Conservation (phyloP, 495 filamentous ascomycete species). For the Podospora tetraspora region DNA sequence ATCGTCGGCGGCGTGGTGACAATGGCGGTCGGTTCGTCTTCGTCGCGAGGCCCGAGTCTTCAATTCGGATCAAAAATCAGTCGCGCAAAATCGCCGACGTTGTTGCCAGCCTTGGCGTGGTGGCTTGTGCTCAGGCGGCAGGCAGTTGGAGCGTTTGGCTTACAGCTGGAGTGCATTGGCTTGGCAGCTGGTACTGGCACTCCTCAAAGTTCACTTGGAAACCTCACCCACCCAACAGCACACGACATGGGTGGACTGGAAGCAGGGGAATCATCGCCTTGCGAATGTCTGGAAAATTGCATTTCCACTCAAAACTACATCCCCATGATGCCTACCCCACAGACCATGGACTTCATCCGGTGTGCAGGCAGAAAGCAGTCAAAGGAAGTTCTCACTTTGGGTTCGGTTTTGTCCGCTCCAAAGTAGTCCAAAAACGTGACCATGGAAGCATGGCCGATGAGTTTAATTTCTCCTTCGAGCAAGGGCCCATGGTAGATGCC, state of each 20-base stretch:
- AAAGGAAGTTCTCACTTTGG: too few relatives aligned
- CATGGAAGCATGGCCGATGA: too few relatives aligned
- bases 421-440: too few relatives aligned
- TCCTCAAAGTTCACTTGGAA: too few relatives aligned
- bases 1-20: slow-evolving; percentile 25
- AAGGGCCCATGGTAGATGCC: background rate
- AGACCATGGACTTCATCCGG: background rate
- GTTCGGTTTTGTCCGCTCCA: too few relatives aligned
- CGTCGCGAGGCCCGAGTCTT: slow-evolving; percentile 3
- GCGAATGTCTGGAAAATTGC: too few relatives aligned
- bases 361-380: too few relatives aligned
- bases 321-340: too few relatives aligned
- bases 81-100: background rate
- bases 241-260: too few relatives aligned
- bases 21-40: slow-evolving; percentile 2
- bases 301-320: background rate
- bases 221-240: background rate
- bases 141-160: background rate
- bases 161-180: background rate
- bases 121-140: background rate
- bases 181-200: background rate
- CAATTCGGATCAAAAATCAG: slow-evolving; percentile 1
- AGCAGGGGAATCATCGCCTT: too few relatives aligned
- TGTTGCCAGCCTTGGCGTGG: background rate
- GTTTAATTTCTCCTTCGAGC: background rate